phyloP scores from a whole-genome alignment of 2,329 filamentous ascomycete species.

The Aureobasidium leucospermi region DNA sequence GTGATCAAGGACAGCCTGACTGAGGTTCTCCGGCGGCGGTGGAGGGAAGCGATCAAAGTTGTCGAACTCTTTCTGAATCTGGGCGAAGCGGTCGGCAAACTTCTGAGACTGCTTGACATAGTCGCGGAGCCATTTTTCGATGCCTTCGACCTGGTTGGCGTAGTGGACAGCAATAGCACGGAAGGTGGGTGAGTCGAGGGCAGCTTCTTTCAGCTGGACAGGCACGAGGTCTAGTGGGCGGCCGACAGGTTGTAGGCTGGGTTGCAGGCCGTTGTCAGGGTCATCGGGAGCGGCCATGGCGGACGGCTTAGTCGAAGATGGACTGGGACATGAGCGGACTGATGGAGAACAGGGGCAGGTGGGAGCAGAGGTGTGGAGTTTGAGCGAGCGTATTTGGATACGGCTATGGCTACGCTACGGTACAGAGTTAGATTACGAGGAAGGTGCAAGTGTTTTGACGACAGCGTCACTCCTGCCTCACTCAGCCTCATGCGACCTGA shows the following conservation, averaged over 20 bases:
- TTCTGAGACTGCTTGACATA: slow-evolving; percentile 57
- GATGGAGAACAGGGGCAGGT: not conserved
- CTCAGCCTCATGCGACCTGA: not conserved
- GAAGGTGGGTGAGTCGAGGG: slow-evolving; percentile 93
- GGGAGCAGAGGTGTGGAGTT: not conserved
- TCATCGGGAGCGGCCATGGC: slow-evolving; percentile 2
- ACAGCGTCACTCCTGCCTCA: not conserved
- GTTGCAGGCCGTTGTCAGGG: slow-evolving; percentile 13
- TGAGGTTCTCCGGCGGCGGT: slow-evolving; percentile 61
- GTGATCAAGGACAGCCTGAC: slow-evolving; percentile 83
- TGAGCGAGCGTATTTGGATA: slow-evolving; percentile 3
- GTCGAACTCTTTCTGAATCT: slow-evolving; percentile 57
- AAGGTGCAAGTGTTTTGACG: not conserved
- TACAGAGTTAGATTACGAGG: not conserved
- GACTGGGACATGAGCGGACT: not conserved
- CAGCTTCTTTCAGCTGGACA: slow-evolving; percentile 86
- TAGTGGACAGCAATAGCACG: slow-evolving; percentile 82
- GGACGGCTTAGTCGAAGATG: not conserved
- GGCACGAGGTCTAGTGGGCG: slow-evolving; percentile 47
- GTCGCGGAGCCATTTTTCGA: slow-evolving; percentile 85
- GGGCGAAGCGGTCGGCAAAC: slow-evolving; percentile 57
- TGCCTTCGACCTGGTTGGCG: slow-evolving; percentile 78
- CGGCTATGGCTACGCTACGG: not conserved
- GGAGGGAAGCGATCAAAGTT: slow-evolving; percentile 75
- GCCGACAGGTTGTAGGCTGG: slow-evolving; percentile 32